Evolutionary conservation across 495 filamentous ascomycete genomes (phyloP).

Genomic region (Aspergillus heteromorphus): DNA sequence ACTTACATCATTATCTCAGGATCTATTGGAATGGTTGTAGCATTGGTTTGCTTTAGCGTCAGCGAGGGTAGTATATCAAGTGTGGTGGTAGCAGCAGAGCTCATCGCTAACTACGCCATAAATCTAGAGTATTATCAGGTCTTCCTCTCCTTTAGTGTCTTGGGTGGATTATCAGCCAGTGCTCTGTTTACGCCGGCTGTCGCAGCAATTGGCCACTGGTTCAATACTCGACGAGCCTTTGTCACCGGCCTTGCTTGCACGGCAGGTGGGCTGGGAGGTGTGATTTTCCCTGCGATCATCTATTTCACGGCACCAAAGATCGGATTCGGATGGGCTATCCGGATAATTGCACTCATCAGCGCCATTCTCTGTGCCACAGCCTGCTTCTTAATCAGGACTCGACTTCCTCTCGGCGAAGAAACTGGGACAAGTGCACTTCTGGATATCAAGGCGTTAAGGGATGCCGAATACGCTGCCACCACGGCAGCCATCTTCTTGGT

Average conservation of each 20-base stretch:
- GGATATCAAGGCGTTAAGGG: slow-evolving; percentile 25
- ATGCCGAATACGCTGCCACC: slow-evolving; percentile 39
- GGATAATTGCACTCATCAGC: slow-evolving; percentile 62
- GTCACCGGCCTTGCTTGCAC: slow-evolving; percentile 71
- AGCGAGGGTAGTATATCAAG: slow-evolving; percentile 4
- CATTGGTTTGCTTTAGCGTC: slow-evolving; percentile 13
- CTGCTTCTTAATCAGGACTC: slow-evolving; percentile 20
- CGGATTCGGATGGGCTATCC: slow-evolving; percentile 69
- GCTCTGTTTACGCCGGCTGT: slow-evolving; percentile 61
- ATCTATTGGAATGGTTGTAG: slow-evolving; percentile 24
- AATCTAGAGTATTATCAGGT: slow-evolving; percentile 41
- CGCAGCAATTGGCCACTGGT: slow-evolving; percentile 61
- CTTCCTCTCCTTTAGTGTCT: slow-evolving; percentile 34
- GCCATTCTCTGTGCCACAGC: slow-evolving; percentile 39
- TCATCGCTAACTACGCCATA: slow-evolving; percentile 53
- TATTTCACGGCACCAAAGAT: slow-evolving; percentile 53
- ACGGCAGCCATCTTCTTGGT: slow-evolving; percentile 61
- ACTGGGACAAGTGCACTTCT: slow-evolving; percentile 5
- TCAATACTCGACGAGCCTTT: slow-evolving; percentile 59
- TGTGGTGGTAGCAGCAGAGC: not conserved
- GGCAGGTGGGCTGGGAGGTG: slow-evolving; percentile 63
- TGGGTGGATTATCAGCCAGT: slow-evolving; percentile 30
- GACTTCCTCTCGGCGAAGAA: slow-evolving; percentile 15
- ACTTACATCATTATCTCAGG: slow-evolving; percentile 20
- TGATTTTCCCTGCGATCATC: slow-evolving; percentile 69